These are phyloP conservation scores for Apophysomyces sp. DNA, from an alignment of 371 early-diverging fungal species.

Conservation along the genomic window DNA sequence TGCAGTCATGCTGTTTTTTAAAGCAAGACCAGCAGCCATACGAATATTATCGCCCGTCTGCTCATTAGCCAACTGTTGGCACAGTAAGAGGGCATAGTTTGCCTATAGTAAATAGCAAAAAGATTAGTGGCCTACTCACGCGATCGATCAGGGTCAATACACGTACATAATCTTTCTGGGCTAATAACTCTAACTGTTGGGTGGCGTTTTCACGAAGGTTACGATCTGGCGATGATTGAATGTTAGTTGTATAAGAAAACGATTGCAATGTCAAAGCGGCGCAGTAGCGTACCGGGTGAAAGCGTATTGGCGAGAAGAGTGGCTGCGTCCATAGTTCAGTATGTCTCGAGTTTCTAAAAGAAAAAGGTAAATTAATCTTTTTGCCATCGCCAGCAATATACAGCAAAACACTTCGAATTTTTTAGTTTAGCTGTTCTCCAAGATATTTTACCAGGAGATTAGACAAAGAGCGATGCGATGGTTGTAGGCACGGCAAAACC, in stretches of 20 bases:
- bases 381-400: not conserved
- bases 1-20: constrained; percentile 90
- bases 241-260: not conserved
- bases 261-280: not conserved
- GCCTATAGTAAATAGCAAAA: constrained; percentile 46
- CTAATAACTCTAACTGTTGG: constrained; percentile 69
- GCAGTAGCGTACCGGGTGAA: constrained; percentile 57
- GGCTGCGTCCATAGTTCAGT: constrained; percentile 62
- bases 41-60: constrained; percentile 62
- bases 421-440: not conserved
- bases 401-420: not conserved
- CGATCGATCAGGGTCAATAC: not conserved
- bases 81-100: constrained; percentile 72
- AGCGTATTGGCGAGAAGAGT: constrained; percentile 76
- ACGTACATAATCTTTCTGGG: constrained; percentile 82
- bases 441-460: not conserved
- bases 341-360: not conserved
- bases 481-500: constrained; percentile 5
- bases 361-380: not conserved
- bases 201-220: constrained; percentile 77
- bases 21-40: constrained; percentile 81
- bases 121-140: not conserved
- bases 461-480: constrained; percentile 3
- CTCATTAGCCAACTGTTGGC: constrained; percentile 83
- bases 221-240: constrained; percentile 3